Conservation (phyloP, 2,329 filamentous ascomycete species). For the Raffaelea deltoideospora region DNA sequence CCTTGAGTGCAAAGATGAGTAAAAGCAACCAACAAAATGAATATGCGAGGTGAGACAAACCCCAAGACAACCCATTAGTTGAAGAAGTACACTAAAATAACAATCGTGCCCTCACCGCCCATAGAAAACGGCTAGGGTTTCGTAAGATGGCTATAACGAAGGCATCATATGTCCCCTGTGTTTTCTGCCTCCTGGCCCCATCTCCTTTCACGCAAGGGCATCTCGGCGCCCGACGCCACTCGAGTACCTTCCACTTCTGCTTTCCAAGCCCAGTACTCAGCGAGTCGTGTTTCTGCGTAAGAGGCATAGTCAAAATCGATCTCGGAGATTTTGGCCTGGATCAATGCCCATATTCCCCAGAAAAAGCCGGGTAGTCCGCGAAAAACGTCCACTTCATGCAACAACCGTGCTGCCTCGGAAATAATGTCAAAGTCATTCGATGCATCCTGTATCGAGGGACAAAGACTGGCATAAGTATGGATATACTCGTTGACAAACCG, state of each 20-base stretch:
- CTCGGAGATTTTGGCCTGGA: conserved; percentile 83
- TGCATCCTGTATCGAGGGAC: conserved; percentile 16
- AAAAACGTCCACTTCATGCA: conserved; percentile 71
- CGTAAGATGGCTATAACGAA: not conserved
- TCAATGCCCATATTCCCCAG: conserved; percentile 91
- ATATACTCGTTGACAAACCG: conserved; percentile 79
- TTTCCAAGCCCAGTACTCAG: conserved; percentile 91
- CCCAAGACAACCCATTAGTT: not conserved
- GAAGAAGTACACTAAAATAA: not conserved
- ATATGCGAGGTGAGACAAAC: not conserved
- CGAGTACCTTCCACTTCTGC: conserved; percentile 53
- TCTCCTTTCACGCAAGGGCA: conserved; percentile 60
- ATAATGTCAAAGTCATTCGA: conserved; percentile 31
- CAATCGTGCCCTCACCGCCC: too few relatives aligned
- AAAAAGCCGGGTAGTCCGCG: conserved; percentile 79
- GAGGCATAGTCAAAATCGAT: conserved; percentile 95
- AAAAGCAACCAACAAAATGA: not conserved
- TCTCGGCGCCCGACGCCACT: conserved; percentile 32
- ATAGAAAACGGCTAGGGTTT: too few relatives aligned
- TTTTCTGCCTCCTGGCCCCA: conserved; percentile 47
- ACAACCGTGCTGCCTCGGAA: conserved; percentile 52
- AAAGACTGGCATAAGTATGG: conserved; percentile 49
- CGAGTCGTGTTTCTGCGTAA: conserved; percentile 74
- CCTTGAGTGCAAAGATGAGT: too few relatives aligned
- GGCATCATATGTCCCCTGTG: not conserved